Evolutionary conservation across 768 basidiomycete species (phyloP).

Genomic region (Psilocybe cubensis): DNA sequence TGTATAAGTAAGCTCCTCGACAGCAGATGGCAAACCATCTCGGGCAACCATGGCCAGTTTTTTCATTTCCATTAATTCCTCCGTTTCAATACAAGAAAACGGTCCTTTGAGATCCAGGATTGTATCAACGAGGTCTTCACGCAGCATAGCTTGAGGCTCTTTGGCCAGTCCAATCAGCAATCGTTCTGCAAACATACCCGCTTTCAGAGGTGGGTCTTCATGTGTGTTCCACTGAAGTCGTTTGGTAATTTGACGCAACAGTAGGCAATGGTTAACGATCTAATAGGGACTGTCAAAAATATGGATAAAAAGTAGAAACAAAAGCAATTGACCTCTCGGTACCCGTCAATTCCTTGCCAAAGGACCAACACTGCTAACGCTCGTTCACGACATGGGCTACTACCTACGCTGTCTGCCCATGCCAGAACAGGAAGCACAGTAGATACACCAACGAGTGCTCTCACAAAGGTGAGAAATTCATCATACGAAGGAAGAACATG

Average conservation of each 20-base stretch:
- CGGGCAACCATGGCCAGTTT: conserved; percentile 70
- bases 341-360: conserved; percentile 72
- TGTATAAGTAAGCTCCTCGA: conserved; percentile 60
- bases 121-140: conserved; percentile 58
- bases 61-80: conserved; percentile 60
- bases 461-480: conserved; percentile 66
- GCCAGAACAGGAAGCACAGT: conserved; percentile 73
- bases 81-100: conserved; percentile 62
- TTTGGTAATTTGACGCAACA: conserved; percentile 71
- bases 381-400: conserved; percentile 65
- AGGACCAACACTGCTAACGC: conserved; percentile 62
- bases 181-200: conserved; percentile 70
- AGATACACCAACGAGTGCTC: conserved; percentile 70
- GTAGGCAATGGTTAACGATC: conserved; percentile 77
- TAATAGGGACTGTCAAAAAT: conserved; percentile 27
- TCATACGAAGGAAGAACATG: conserved; percentile 41
- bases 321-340: conserved; percentile 59
- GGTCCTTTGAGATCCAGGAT: conserved; percentile 63
- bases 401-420: conserved; percentile 79
- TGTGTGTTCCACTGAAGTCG: conserved; percentile 76
- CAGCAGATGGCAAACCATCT: conserved; percentile 63
- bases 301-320: background rate
- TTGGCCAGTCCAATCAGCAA: conserved; percentile 63
- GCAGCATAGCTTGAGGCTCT: conserved; percentile 63
- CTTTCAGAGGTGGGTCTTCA: conserved; percentile 61